Evolutionary conservation across 139 green algal genomes (phyloP).

Genomic region (Coelastrella sp.): DNA sequence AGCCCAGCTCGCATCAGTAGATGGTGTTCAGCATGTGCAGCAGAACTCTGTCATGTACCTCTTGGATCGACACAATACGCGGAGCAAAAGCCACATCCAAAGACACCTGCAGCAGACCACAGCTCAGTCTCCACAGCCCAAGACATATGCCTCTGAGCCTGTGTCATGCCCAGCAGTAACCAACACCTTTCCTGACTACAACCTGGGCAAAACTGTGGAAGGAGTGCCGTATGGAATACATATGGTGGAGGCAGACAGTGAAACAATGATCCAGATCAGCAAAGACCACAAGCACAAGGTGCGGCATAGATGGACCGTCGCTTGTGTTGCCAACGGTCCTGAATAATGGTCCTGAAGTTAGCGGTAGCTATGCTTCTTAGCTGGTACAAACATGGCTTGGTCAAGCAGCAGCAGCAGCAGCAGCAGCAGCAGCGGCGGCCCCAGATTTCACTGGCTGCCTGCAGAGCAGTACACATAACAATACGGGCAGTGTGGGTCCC

Average conservation of each 20-base stretch:
- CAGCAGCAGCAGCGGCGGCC: too few relatives aligned
- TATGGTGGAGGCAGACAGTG: neutral
- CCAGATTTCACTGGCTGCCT: too few relatives aligned
- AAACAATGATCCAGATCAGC: neutral
- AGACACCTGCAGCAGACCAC: neutral
- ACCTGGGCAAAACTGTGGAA: neutral
- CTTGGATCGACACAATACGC: neutral
- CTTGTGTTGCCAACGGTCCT: too few relatives aligned
- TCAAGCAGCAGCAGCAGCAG: too few relatives aligned
- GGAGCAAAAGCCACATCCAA: too few relatives aligned
- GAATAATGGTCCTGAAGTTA: too few relatives aligned
- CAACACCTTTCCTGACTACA: neutral
- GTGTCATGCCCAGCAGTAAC: neutral
- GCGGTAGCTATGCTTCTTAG: too few relatives aligned
- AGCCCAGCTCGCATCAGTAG: neutral
- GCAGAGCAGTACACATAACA: too few relatives aligned
- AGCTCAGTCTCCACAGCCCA: too few relatives aligned
- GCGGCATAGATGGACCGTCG: too few relatives aligned
- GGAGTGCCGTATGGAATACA: neutral
- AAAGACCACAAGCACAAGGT: neutral
- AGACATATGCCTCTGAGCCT: neutral
- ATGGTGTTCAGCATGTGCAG: constrained; percentile 1
- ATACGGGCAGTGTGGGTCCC: too few relatives aligned
- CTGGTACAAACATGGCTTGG: too few relatives aligned
- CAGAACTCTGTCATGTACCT: neutral